Percentiles rank a stretch among this genome's conserved stretches.
Evolutionary conservation across 495 filamentous ascomycete species (phyloP).

Genomic region (Pseudomonodictys pantanalensis): DNA sequence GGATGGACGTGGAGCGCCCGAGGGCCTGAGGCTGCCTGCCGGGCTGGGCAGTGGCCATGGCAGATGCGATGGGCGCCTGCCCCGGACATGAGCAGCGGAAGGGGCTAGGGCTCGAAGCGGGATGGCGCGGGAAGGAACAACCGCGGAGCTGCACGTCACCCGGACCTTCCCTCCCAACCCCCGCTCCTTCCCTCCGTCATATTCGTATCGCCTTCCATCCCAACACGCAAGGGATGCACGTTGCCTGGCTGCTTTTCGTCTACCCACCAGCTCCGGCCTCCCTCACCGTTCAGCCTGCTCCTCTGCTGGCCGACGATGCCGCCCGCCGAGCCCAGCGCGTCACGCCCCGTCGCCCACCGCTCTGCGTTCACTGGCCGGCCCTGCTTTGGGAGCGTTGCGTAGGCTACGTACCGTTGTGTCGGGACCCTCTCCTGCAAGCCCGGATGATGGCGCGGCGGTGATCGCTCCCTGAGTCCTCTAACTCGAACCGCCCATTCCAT

Average conservation of each 20-base stretch:
- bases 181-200: slow-evolving; percentile 1
- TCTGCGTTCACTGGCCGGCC: neutral
- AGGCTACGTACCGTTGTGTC: slow-evolving; percentile 20
- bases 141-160: slow-evolving; percentile 22
- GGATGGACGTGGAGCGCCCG: neutral
- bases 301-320: neutral
- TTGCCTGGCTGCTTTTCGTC: neutral
- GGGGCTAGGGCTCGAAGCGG: neutral
- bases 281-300: slow-evolving; percentile 3
- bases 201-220: neutral
- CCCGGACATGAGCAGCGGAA: slow-evolving; percentile 13
- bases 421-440: slow-evolving; percentile 21
- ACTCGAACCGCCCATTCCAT: slow-evolving; percentile 14
- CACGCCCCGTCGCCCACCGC: neutral
- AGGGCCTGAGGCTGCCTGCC: neutral
- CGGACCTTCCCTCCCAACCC: neutral
- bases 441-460: slow-evolving; percentile 32
- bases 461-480: neutral
- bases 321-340: neutral
- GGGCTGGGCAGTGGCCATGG: neutral
- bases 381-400: slow-evolving; percentile 31
- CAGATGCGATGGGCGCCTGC: neutral
- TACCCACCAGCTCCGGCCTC: neutral
- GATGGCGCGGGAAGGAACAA: slow-evolving; percentile 20
- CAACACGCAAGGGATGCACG: slow-evolving; percentile 1